These are phyloP conservation scores for Pseudoperonospora humuli DNA, from an alignment of 352 stramenopile genomes.

Conservation along the genomic window DNA sequence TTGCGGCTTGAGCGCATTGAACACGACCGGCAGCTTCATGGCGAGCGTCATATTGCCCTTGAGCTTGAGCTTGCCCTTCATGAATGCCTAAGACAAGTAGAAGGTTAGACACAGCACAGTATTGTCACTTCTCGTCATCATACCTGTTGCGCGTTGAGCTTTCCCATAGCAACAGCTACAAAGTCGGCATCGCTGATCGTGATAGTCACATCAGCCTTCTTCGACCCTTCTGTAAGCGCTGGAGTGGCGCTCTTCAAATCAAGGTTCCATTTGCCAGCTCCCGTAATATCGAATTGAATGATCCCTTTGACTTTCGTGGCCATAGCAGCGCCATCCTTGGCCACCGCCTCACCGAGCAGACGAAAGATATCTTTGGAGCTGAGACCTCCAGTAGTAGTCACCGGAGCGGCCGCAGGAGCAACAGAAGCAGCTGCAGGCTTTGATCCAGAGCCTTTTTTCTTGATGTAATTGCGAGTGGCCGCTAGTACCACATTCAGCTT, in stretches of 20 bases:
- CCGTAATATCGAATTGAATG: slow-evolving; percentile 73
- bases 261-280: slow-evolving; percentile 67
- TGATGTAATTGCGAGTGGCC: slow-evolving; percentile 72
- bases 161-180: slow-evolving; percentile 69
- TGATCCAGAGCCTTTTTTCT: slow-evolving; percentile 37
- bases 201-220: slow-evolving; percentile 76
- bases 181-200: slow-evolving; percentile 73
- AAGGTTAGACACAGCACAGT: slow-evolving; percentile 1
- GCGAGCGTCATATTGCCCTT: slow-evolving; percentile 93
- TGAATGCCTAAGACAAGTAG: slow-evolving; percentile 73
- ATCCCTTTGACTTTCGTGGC: slow-evolving; percentile 76
- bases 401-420: slow-evolving; percentile 2
- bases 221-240: slow-evolving; percentile 46
- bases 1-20: slow-evolving; percentile 83
- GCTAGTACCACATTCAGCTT: slow-evolving; percentile 89
- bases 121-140: not conserved
- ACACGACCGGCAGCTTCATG: slow-evolving; percentile 91
- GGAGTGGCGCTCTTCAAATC: slow-evolving; percentile 64
- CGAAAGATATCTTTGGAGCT: slow-evolving; percentile 70
- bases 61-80: slow-evolving; percentile 94
- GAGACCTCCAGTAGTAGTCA: slow-evolving; percentile 21
- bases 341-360: slow-evolving; percentile 50
- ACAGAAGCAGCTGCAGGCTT: slow-evolving; percentile 18
- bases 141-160: slow-evolving; percentile 86
- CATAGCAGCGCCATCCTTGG: slow-evolving; percentile 43